Evolutionary conservation across 768 basidiomycete species (phyloP).

Genomic region (Tricholoma matsutake): DNA sequence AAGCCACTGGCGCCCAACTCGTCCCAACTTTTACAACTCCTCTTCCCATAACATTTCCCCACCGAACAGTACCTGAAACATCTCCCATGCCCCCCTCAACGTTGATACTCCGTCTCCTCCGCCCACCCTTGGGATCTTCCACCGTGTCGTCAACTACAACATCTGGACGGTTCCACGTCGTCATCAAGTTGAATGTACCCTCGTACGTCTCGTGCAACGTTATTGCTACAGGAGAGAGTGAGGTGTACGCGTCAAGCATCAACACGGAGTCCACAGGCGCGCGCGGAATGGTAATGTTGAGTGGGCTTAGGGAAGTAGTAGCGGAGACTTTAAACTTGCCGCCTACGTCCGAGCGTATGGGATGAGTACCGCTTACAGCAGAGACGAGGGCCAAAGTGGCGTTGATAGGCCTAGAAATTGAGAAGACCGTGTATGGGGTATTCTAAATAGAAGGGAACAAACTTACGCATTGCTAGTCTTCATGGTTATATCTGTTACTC

Average conservation of each 20-base stretch:
- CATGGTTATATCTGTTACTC: conserved; percentile 22
- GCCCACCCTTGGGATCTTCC: conserved; percentile 18
- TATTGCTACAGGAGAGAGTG: conserved; percentile 11
- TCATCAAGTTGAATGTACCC: conserved; percentile 13
- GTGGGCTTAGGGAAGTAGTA: conserved; percentile 8
- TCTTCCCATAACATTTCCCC: conserved; percentile 5
- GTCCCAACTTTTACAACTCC: not conserved
- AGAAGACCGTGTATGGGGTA: not conserved
- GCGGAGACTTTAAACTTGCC: conserved; percentile 16
- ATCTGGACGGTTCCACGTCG: conserved; percentile 5
- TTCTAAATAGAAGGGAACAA: not conserved
- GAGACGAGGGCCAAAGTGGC: conserved; percentile 9
- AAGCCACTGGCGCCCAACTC: not conserved
- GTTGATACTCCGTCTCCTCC: conserved; percentile 12
- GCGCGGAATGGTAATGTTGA: conserved; percentile 10
- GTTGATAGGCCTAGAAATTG: conserved; percentile 4
- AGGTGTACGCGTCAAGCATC: conserved; percentile 15
- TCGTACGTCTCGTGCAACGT: conserved; percentile 17
- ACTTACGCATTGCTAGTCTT: conserved; percentile 41
- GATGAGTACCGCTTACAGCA: not conserved
- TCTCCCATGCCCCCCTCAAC: not conserved
- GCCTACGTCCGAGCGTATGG: not conserved
- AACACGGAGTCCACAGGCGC: conserved; percentile 16
- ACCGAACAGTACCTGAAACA: conserved; percentile 8
- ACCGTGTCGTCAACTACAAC: conserved; percentile 1